Conservation (phyloP, 805 yeast genomes). For the Debaryomyces prosopidis region DNA sequence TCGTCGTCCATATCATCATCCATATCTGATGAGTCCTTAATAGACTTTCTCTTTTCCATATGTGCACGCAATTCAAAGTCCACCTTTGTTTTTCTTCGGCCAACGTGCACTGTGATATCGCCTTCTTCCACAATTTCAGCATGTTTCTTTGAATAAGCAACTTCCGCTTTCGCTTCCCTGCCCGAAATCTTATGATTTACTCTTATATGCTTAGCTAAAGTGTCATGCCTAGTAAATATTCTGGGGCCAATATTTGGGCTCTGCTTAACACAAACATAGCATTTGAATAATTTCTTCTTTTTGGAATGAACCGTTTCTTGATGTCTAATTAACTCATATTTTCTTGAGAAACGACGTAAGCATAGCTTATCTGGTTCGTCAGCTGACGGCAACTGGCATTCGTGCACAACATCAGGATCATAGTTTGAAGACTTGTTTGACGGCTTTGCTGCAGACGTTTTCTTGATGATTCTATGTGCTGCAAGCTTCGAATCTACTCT, state of each 20-base stretch:
- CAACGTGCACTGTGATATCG: conserved; percentile 47
- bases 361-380: conserved; percentile 43
- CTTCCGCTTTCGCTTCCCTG: conserved; percentile 48
- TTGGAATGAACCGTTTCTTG: conserved; percentile 95
- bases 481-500: conserved; percentile 23
- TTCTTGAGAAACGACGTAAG: conserved; percentile 48
- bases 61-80: conserved; percentile 47
- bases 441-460: conserved; percentile 18
- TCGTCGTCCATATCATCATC: conserved; percentile 6
- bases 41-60: conserved; percentile 35
- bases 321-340: conserved; percentile 91
- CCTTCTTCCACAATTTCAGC: conserved; percentile 52
- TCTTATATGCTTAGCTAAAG: conserved; percentile 83
- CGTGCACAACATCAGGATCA: conserved; percentile 48
- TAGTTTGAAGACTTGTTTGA: conserved; percentile 41
- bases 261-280: conserved; percentile 80
- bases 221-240: conserved; percentile 92
- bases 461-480: conserved; percentile 31
- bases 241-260: conserved; percentile 57
- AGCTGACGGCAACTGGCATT: conserved; percentile 45
- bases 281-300: conserved; percentile 79
- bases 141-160: conserved; percentile 45
- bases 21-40: conserved; percentile 12
- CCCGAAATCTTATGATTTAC: conserved; percentile 48
- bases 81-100: conserved; percentile 45